phyloP scores from a whole-genome alignment of 257 asterid species.

The Solanum commersonii region DNA sequence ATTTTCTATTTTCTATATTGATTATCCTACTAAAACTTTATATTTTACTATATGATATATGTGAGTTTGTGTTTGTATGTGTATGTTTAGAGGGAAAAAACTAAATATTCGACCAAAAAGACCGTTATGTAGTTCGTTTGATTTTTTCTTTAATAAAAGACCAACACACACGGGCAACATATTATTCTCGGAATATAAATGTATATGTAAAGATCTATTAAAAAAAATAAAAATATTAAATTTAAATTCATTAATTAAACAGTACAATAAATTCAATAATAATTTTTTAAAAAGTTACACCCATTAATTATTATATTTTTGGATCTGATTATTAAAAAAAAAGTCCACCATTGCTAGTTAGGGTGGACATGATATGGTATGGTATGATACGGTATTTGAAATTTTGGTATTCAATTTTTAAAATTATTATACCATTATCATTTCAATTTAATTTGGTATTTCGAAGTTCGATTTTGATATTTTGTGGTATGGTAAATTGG shows the following conservation, averaged over 20 bases:
- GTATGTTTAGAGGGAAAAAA: background rate
- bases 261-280: background rate
- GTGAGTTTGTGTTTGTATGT: background rate
- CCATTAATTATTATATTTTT: background rate
- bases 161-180: background rate
- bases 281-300: background rate
- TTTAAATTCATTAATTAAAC: background rate
- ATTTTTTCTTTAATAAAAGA: background rate
- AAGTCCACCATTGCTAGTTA: background rate
- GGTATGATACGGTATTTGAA: too few species aligned
- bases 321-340: background rate
- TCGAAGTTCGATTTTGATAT: too few species aligned
- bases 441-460: too few species aligned
- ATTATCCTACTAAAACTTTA: background rate
- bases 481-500: too few species aligned
- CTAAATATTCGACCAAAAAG: background rate
- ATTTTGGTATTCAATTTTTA: too few species aligned
- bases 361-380: too few species aligned
- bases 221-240: background rate
- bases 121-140: background rate
- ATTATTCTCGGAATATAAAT: background rate
- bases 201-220: background rate
- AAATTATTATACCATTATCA: too few species aligned
- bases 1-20: background rate
- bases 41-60: background rate